Conservation (phyloP, 176 grass and related monocot genomes). For the Elaeis guineensis region DNA sequence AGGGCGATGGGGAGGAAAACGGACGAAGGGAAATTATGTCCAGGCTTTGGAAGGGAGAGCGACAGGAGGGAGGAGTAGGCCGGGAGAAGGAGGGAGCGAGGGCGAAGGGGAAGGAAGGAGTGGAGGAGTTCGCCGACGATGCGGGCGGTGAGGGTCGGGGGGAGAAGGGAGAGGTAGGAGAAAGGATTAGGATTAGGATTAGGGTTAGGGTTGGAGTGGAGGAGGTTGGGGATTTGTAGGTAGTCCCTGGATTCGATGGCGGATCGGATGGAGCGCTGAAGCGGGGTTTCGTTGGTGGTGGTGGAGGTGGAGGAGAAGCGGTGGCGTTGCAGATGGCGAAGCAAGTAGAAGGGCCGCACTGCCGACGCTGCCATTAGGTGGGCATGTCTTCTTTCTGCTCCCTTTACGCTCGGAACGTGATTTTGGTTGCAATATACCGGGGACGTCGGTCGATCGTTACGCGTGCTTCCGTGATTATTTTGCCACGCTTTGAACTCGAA, state of each 20-base stretch:
- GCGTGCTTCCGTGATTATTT: too few species aligned
- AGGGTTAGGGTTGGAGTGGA: not conserved
- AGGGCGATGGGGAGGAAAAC: not conserved
- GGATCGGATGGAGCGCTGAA: not conserved
- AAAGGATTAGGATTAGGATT: constrained; percentile 3
- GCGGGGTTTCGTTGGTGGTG: not conserved
- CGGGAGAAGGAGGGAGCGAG: not conserved
- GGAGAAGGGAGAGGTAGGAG: constrained; percentile 8
- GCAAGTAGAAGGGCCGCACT: too few species aligned
- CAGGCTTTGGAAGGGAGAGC: constrained; percentile 1
- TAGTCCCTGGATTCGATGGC: not conserved
- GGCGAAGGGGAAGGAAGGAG: constrained; percentile 4
- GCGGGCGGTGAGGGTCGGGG: constrained; percentile 14
- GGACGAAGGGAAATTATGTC: not conserved
- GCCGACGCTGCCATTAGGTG: too few species aligned
- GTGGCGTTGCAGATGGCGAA: not conserved
- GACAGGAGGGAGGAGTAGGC: constrained; percentile 9
- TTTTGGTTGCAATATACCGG: too few species aligned
- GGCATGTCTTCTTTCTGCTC: too few species aligned
- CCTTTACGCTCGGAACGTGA: too few species aligned
- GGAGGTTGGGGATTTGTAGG: constrained; percentile 3
- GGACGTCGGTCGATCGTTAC: too few species aligned
- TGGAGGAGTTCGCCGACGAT: constrained; percentile 8
- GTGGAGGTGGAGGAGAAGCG: not conserved
- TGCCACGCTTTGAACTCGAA: too few species aligned